These are phyloP conservation scores for Curvularia sp. DNA, from an alignment of 2,329 filamentous ascomycete genomes.

Conservation along the genomic window DNA sequence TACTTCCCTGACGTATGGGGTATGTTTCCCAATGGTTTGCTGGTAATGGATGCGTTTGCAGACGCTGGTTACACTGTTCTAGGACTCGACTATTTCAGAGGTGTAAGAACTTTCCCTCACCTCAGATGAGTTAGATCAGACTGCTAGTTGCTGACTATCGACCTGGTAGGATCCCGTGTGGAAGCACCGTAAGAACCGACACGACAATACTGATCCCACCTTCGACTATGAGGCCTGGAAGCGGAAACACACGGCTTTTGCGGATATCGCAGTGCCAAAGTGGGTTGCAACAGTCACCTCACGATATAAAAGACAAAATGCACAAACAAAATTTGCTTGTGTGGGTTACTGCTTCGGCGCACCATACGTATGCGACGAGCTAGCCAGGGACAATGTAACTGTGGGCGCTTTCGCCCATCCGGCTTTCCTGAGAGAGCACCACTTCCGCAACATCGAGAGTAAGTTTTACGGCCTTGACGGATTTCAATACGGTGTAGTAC, in stretches of 20 bases:
- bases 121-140: background rate
- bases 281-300: conserved; percentile 54
- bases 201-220: conserved; percentile 25
- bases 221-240: conserved; percentile 61
- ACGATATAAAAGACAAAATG: conserved; percentile 42
- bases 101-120: conserved; percentile 35
- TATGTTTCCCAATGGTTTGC: conserved; percentile 53
- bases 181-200: conserved; percentile 48
- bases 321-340: conserved; percentile 50
- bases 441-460: conserved; percentile 53
- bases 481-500: background rate
- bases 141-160: background rate
- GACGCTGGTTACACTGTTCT: conserved; percentile 54
- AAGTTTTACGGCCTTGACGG: background rate
- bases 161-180: conserved; percentile 52
- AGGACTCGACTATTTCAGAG: conserved; percentile 57
- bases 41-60: conserved; percentile 58
- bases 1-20: conserved; percentile 59
- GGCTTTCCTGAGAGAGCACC: conserved; percentile 57
- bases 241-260: conserved; percentile 54
- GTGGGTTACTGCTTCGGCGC: conserved; percentile 52
- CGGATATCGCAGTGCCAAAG: conserved; percentile 53
- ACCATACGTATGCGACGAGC: conserved; percentile 55
- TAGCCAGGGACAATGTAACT: conserved; percentile 48
- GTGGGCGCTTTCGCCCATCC: conserved; percentile 62